Conservation (phyloP, 768 basidiomycete species). For the Leccinum obscurum region DNA sequence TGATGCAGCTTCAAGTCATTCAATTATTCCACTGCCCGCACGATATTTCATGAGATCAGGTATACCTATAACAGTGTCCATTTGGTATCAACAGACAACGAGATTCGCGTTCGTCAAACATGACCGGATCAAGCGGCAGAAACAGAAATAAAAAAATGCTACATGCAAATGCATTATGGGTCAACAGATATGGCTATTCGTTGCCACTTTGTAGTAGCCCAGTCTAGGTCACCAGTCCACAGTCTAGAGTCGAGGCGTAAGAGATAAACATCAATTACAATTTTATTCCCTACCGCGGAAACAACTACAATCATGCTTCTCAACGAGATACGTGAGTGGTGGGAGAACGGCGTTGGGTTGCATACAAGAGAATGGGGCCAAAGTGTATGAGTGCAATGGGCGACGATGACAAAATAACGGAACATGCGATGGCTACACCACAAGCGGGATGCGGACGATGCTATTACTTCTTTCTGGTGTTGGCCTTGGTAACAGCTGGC, state of each 20-base stretch:
- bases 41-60: not conserved
- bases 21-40: not conserved
- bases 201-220: not conserved
- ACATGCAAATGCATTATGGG: not conserved
- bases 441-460: conserved; percentile 8
- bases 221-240: not conserved
- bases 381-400: conserved; percentile 20
- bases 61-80: not conserved
- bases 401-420: conserved; percentile 21
- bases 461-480: conserved; percentile 43
- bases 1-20: not conserved
- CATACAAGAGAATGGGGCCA: conserved; percentile 14
- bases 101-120: not conserved
- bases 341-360: conserved; percentile 7
- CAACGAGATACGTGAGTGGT: conserved; percentile 8
- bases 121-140: not conserved
- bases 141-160: not conserved
- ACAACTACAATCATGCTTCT: conserved; percentile 11
- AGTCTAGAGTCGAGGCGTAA: conserved; percentile 10
- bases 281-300: conserved; percentile 9
- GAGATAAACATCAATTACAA: conserved; percentile 12
- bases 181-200: not conserved
- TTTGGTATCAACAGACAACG: not conserved
- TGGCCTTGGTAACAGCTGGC: conserved; percentile 38
- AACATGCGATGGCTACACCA: conserved; percentile 24